Evolutionary conservation across 495 filamentous ascomycete species (phyloP), one percentile per base, ranked within the genome.

Genomic region (Aspergillus cavernicola): DNA sequence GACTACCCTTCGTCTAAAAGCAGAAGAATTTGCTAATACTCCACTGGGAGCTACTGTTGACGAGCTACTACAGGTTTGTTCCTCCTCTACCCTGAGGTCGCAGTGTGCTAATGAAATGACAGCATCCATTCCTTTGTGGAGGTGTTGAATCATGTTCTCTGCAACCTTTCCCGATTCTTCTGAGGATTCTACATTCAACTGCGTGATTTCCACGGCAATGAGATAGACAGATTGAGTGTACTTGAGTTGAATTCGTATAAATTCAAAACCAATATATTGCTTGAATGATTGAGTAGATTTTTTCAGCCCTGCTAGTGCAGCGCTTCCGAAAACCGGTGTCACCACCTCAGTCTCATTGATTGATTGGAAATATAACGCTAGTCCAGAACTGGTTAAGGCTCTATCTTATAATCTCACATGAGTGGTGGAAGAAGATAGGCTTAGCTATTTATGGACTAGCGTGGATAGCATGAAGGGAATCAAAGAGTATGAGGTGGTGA

Each of bases 21-120:
- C 50, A 16, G 20, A 44, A 22, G 31, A 35, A 23, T 53, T 53
- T 35, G 31, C 31, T 1, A 44, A 45, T 7, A 9, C 13, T 5
- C 40, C 28, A 22, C 44, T 43, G 6, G 40, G 18, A 20, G 16
- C 28, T 22, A 37, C 24, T 3, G 15, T 53, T 42, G 39, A 37
- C 19, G 50, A 53, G 9, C 24, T 53, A 18, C 50, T 53, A 6
- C 26, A 43, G 13, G 50, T 45, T 26, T 28, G 40, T 10, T 9
- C 31, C 31, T 33, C 31, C 31, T n/a, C 7, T 33, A 33, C 7
- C n/a, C 28, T 46, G 3, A 18, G 24, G 9, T 33, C 31, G 31
- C 31, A 33, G 10, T 18, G 12, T 33, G 10, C 15, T 46, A 19
- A 46, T 4, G 31, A 46, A 18, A 0, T 29, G 7, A 33, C 18